Base-by-base conservation (phyloP, 2,329 filamentous ascomycete genomes). In the Diplodia mutila region DNA sequence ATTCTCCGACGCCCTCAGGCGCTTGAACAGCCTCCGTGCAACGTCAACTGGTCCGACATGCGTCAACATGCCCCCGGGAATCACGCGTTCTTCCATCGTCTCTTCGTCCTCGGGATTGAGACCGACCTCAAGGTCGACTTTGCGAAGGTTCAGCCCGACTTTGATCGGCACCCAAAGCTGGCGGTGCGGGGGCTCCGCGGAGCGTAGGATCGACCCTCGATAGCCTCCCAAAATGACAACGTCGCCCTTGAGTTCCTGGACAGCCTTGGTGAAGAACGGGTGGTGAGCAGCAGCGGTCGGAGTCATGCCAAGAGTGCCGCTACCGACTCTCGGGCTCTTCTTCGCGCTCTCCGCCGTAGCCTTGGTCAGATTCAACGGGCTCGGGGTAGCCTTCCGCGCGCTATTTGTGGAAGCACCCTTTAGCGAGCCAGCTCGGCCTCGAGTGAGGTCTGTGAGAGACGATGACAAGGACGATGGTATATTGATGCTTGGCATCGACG, bases 101-200 rank as follows among this genome's bases (percentile, higher is more conserved):
- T 93, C 90, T 74, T 97, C 94, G 67, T 96, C 94, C 72, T 93
- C 90, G 1, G 87, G 87, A 16, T 91, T 86, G 4, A 97, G 80
- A 0, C 93, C 94, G 11, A 98, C 90, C 76, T 97, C 93, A 4
- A 98, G 84, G 75, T 98, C 92, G 2, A 94, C 94, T 75, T 95
- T 97, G 66, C 94, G 90, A 69, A 97, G 87, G 72, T 97, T 97
- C 61, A 98, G 81, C 0, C 94, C 94, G 32, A 97, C 90, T 78
- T 97, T 97, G 74, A 97, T 90, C 0, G 94, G 94, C 1, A 96
- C 92, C 94, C 94, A 98, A 0, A 97, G 81, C 75, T 97, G 93
- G n/a, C 93, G 89, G 74, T 94, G 88, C 4, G 91, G 91, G 9
- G 91, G 86, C 69, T 93, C 89, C 12, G 92, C 90, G 12, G 93